These are phyloP conservation scores for Silene coronaria DNA, from an alignment of 179 eudicot species.

Conservation along the genomic window DNA sequence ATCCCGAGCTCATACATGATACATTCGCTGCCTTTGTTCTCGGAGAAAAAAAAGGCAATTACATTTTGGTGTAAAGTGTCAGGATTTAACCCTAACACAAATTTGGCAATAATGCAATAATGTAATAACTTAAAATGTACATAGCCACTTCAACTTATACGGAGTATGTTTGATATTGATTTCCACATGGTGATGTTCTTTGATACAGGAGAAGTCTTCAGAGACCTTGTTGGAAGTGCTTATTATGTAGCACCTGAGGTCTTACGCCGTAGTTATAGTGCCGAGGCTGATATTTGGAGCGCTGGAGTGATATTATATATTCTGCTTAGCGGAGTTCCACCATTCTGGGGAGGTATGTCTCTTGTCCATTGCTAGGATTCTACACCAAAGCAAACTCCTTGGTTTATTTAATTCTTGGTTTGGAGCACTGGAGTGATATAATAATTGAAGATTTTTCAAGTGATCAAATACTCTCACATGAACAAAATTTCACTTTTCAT, in stretches of 20 bases:
- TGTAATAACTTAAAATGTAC: not conserved
- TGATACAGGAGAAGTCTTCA: slow-evolving; percentile 71
- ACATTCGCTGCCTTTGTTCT: not conserved
- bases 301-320: slow-evolving; percentile 92
- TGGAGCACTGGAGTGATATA: too few species aligned
- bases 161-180: not conserved
- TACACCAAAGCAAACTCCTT: not conserved
- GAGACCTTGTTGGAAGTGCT: slow-evolving; percentile 97
- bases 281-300: slow-evolving; percentile 95
- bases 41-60: not conserved
- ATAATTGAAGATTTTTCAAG: not conserved
- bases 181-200: not conserved
- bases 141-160: not conserved
- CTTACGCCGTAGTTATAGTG: slow-evolving; percentile 68
- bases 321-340: slow-evolving; percentile 91
- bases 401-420: not conserved
- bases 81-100: not conserved
- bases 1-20: not conserved
- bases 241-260: slow-evolving; percentile 99
- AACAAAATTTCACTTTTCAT: not conserved
- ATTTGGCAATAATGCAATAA: not conserved
- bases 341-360: slow-evolving; percentile 83
- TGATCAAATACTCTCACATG: not conserved
- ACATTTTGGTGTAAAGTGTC: too few species aligned
- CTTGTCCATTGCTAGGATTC: not conserved